phyloP scores from a whole-genome alignment of 305 asterid species.

The Solanum hybrid region DNA sequence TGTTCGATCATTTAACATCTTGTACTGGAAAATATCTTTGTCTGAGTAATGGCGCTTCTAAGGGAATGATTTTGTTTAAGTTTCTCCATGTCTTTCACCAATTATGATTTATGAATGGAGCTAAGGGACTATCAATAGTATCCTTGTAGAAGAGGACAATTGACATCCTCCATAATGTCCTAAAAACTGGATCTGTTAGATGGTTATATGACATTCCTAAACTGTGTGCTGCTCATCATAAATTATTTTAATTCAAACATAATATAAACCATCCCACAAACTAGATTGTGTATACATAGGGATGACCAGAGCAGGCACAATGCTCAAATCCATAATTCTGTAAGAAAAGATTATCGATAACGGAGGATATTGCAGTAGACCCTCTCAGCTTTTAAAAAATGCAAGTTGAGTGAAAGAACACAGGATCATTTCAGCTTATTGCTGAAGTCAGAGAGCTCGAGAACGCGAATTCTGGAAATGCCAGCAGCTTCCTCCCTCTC shows the following conservation, averaged over 20 bases:
- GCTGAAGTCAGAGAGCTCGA: slow-evolving; percentile 51
- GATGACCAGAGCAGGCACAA: not conserved
- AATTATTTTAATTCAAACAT: not conserved
- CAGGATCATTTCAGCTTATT: slow-evolving; percentile 59
- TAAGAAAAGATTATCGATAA: not conserved
- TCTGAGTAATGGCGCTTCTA: not conserved
- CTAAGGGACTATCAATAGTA: not conserved
- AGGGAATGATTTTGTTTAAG: not conserved
- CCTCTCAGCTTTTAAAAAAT: not conserved
- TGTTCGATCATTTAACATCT: not conserved
- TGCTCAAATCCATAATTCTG: not conserved
- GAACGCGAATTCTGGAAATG: slow-evolving; percentile 44
- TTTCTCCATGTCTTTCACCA: not conserved
- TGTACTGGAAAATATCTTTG: not conserved
- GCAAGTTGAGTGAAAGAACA: not conserved
- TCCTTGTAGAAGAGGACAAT: not conserved
- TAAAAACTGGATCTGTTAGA: not conserved
- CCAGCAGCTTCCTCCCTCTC: slow-evolving; percentile 78
- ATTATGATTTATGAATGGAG: not conserved
- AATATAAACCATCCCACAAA: not conserved
- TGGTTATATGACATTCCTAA: not conserved
- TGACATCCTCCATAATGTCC: not conserved
- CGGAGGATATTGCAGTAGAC: not conserved
- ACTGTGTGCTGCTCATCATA: not conserved
- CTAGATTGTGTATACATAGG: not conserved